Evolutionary conservation across 257 asterid species (phyloP).

Genomic region (Schizonepeta tenuifolia): DNA sequence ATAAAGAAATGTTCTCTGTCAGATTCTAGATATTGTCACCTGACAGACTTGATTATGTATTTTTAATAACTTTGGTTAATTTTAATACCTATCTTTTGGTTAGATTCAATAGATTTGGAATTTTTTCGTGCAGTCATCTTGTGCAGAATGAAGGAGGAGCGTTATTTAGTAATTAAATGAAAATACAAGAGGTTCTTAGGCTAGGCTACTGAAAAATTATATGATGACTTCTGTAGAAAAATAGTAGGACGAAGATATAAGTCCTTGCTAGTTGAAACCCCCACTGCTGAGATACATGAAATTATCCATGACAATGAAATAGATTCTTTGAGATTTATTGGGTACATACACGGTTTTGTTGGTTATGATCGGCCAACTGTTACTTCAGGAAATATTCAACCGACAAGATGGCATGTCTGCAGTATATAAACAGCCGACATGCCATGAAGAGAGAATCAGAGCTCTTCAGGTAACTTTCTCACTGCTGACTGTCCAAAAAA

Average conservation of each 20-base stretch:
- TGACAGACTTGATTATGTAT: too few relatives aligned
- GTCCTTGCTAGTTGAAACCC: conserved; percentile 10
- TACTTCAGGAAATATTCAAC: conserved; percentile 55
- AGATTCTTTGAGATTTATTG: conserved; percentile 9
- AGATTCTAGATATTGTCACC: too few relatives aligned
- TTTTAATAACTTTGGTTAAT: too few relatives aligned
- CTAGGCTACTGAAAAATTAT: too few relatives aligned
- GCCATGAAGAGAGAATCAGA: conserved; percentile 52
- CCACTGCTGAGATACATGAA: neutral
- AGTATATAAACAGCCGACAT: conserved; percentile 65
- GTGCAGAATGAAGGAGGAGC: too few relatives aligned
- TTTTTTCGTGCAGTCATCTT: too few relatives aligned
- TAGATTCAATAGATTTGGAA: neutral
- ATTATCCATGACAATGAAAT: conserved; percentile 7
- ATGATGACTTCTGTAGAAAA: neutral
- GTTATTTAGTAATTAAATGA: too few relatives aligned
- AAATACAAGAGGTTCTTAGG: too few relatives aligned
- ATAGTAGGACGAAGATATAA: neutral
- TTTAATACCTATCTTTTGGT: neutral
- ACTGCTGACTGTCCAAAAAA: conserved; percentile 21
- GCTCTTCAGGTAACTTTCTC: conserved; percentile 68
- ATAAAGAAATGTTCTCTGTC: too few relatives aligned
- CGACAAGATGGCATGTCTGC: conserved; percentile 65
- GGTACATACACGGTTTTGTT: conserved; percentile 4
- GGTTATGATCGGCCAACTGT: neutral